These are phyloP conservation scores for Fraxinus anomala DNA, from an alignment of 257 asterid species.

Conservation along the genomic window DNA sequence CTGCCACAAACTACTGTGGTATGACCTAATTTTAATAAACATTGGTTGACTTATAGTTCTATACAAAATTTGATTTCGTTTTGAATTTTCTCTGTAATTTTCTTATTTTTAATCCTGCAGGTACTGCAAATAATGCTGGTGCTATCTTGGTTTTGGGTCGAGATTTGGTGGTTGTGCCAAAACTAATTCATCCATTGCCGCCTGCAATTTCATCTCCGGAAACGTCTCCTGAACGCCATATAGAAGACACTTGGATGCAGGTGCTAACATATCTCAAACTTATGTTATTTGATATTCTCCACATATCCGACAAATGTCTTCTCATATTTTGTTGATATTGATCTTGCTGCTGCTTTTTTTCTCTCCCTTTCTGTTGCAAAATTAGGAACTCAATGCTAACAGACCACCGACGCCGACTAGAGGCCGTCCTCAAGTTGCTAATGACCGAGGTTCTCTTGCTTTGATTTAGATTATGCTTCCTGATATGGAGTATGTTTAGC, in stretches of 20 bases:
- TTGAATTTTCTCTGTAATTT: slow-evolving; percentile 23
- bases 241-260: slow-evolving; percentile 99
- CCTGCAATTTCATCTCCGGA: slow-evolving; percentile 96
- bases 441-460: slow-evolving; percentile 93
- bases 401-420: slow-evolving; percentile 98
- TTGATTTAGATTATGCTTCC: slow-evolving; percentile 62
- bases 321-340: slow-evolving; percentile 4
- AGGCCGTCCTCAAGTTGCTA: slow-evolving; percentile 93
- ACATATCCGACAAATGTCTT: not conserved
- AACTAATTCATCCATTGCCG: slow-evolving; percentile 94
- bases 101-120: slow-evolving; percentile 36
- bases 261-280: slow-evolving; percentile 37
- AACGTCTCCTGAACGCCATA: slow-evolving; percentile 82
- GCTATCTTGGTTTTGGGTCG: slow-evolving; percentile 98
- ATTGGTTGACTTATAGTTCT: not conserved
- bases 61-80: not conserved
- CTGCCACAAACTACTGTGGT: slow-evolving; percentile 99
- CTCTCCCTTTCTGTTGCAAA: slow-evolving; percentile 4
- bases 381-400: slow-evolving; percentile 93
- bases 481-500: slow-evolving; percentile 19
- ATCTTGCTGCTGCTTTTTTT: not conserved
- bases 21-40: slow-evolving; percentile 23
- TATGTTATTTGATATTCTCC: not conserved
- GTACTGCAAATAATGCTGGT: slow-evolving; percentile 98
- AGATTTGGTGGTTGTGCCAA: slow-evolving; percentile 97